Evolutionary conservation across 2,329 filamentous ascomycete species (phyloP), one percentile per base, ranked within the genome.

Genomic region (Samsoniella hepiali): DNA sequence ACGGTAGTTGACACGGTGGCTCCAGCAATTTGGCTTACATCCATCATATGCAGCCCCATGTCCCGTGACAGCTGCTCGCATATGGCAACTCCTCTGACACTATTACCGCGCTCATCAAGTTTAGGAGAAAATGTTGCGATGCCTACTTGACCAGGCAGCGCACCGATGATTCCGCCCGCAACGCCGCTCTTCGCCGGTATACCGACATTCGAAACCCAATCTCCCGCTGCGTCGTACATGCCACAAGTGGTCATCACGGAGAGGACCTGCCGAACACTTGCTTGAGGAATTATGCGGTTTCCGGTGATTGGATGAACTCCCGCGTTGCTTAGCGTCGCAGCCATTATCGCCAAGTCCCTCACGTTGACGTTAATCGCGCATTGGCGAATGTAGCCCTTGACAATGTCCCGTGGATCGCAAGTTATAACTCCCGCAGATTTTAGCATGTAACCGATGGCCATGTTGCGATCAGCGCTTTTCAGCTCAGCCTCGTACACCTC

Each of bases 211-310:
- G 74, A 75, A 1, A 77, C 72, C 75, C 75, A 77, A 56, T 76
- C 73, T 5, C 75, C 75, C 0, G 75, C 75, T n/a, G 74, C 73
- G 65, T 77, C 71, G 66, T 78, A 78, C 75, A 77, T 78, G 36
- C 76, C 75, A 50, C 76, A 78, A 1, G 76, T 78, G 0, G 76
- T 77, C 75, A 78, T 78, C 62, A 78, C 72, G 9, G 76, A 77
- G 2, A 78, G 69, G 0, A 78, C 74, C 51, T 78, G 76, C 8
- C 76, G 72, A 1, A 77, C 75, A 56, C 73, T 76, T 3, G 67
- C 65, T 3, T 74, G 73, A 0, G 75, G 73, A 11, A 78, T 77
- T 13, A 77, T 72, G 10, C 34, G 53, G 15, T 76, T 73, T 1
- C 69, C 69, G 0, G 71, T 74, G 6, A 70, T 60, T 1, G 76